Evolutionary conservation across 2,329 filamentous ascomycete genomes (phyloP).

Genomic region (Albophoma yamanashiensis): DNA sequence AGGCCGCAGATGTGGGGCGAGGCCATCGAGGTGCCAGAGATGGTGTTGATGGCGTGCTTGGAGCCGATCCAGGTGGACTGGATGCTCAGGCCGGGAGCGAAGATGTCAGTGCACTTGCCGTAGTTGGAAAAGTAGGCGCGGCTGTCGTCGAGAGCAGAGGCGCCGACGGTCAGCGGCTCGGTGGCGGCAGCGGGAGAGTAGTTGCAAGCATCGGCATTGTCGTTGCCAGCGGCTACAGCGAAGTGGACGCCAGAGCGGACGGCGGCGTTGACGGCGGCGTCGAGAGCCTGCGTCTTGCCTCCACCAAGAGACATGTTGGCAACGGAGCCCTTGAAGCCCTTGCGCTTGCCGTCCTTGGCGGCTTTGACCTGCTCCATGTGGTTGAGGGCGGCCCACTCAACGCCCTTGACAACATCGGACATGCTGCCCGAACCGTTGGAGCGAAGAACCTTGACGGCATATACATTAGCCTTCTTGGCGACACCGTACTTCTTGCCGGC

Average conservation of each 20-base stretch:
- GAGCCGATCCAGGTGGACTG: slow-evolving; percentile 97
- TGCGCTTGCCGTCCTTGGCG: slow-evolving; percentile 78
- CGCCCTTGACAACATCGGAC: slow-evolving; percentile 97
- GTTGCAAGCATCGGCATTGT: slow-evolving; percentile 98
- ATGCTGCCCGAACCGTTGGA: slow-evolving; percentile 97
- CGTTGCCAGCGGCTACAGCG: slow-evolving; percentile 94
- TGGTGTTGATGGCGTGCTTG: slow-evolving; percentile 94
- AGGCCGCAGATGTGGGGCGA: slow-evolving; percentile 96
- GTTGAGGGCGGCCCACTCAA: slow-evolving; percentile 80
- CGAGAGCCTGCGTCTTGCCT: slow-evolving; percentile 88
- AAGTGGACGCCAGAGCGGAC: slow-evolving; percentile 92
- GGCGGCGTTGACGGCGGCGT: slow-evolving; percentile 87
- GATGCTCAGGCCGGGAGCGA: slow-evolving; percentile 93
- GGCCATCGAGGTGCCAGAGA: slow-evolving; percentile 98
- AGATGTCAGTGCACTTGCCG: slow-evolving; percentile 99
- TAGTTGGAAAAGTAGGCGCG: slow-evolving; percentile 99
- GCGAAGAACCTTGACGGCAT: slow-evolving; percentile 95
- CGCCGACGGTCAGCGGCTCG: slow-evolving; percentile 91
- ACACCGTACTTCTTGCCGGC: slow-evolving; percentile 99
- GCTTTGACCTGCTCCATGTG: slow-evolving; percentile 66
- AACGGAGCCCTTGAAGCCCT: slow-evolving; percentile 97
- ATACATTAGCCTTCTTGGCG: slow-evolving; percentile 95
- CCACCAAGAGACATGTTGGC: slow-evolving; percentile 99
- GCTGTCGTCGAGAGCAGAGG: slow-evolving; percentile 84
- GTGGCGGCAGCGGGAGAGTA: slow-evolving; percentile 92